A percentile compares a stretch with the other conserved stretches of the same genome.
Evolutionary conservation across 371 early-diverging fungal species (phyloP).

Genomic region (Chytridium lagenaria): DNA sequence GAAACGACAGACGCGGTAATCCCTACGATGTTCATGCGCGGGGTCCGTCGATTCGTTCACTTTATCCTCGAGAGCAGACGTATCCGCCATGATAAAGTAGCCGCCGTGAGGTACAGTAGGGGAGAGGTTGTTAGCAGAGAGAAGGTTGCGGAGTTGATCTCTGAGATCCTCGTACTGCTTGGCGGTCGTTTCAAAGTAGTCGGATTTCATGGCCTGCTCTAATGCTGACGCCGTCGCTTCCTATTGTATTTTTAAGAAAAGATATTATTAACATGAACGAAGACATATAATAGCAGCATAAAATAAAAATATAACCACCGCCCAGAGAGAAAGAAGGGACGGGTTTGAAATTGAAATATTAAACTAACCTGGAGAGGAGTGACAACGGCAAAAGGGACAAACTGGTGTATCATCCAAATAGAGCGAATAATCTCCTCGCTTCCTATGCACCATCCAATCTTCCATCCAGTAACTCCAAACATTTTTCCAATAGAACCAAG

Average conservation of each 20-base stretch:
- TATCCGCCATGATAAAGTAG: conserved; percentile 92
- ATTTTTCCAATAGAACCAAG: conserved; percentile 91
- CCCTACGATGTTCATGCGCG: conserved; percentile 42
- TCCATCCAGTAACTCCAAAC: conserved; percentile 97
- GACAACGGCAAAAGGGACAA: conserved; percentile 86
- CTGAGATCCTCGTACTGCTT: conserved; percentile 74
- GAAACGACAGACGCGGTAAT: conserved; percentile 87
- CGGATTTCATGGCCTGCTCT: conserved; percentile 65
- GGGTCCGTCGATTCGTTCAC: conserved; percentile 19
- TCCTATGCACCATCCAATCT: conserved; percentile 93
- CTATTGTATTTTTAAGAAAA: conserved; percentile 28
- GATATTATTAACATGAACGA: not conserved
- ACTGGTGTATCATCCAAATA: conserved; percentile 86
- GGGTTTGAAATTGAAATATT: not conserved
- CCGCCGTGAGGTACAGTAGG: conserved; percentile 91
- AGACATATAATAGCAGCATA: too few species aligned
- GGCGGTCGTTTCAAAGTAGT: conserved; percentile 75
- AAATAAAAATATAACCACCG: too few species aligned
- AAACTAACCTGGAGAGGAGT: conserved; percentile 78
- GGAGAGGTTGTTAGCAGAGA: conserved; percentile 74
- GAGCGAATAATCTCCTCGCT: conserved; percentile 76
- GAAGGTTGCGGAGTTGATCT: conserved; percentile 70
- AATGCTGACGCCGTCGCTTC: conserved; percentile 86
- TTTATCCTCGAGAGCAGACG: conserved; percentile 44
- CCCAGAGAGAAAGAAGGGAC: too few species aligned